Conservation (phyloP, 331 rosid species). For the Malus hybrid region DNA sequence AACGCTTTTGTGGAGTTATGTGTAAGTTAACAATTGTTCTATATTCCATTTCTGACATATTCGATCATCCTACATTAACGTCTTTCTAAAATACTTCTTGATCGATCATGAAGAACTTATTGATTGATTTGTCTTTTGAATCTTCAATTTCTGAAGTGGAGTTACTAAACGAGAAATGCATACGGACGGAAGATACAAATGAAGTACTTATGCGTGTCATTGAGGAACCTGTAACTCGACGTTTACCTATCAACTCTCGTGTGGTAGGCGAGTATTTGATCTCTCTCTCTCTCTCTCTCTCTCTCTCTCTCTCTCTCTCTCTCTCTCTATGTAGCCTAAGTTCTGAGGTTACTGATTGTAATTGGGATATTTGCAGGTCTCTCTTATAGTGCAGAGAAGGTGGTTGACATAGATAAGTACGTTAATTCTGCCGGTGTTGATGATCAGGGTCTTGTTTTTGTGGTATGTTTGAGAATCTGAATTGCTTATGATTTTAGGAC, state of each 20-base stretch:
- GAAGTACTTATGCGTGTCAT: constrained; percentile 1
- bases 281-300: too few relatives aligned
- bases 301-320: too few relatives aligned
- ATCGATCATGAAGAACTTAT: background rate
- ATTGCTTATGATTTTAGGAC: background rate
- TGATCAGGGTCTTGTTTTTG: constrained; percentile 7
- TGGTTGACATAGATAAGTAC: constrained; percentile 14
- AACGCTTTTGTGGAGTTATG: constrained; percentile 10
- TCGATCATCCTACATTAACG: background rate
- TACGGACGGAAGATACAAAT: constrained; percentile 7
- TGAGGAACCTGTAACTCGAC: background rate
- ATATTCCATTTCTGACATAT: too few relatives aligned
- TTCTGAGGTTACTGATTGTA: background rate
- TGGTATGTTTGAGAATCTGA: constrained; percentile 5
- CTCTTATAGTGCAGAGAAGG: constrained; percentile 18
- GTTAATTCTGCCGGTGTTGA: background rate
- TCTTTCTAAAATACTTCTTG: background rate
- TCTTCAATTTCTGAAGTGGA: constrained; percentile 5
- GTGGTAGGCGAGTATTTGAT: background rate
- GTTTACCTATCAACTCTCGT: background rate
- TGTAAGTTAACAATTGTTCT: background rate
- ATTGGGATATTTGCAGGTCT: constrained; percentile 7
- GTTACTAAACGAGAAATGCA: background rate
- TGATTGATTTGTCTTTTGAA: background rate
- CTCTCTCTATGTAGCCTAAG: too few relatives aligned